Evolutionary conservation across 331 rosid species (phyloP).

Genomic region (Cydonia oblonga): DNA sequence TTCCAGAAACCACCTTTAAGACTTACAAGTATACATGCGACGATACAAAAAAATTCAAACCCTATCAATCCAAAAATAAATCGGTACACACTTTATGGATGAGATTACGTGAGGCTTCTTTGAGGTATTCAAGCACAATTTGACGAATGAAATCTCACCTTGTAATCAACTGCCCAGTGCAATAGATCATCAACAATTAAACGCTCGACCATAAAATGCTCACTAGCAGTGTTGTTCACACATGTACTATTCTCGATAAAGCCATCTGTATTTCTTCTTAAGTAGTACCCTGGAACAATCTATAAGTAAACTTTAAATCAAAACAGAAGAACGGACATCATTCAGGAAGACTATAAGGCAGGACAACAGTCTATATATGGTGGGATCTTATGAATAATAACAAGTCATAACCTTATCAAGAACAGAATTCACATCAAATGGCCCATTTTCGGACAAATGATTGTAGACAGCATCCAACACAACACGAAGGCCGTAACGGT

Average conservation of each 20-base stretch:
- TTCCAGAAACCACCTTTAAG: background rate
- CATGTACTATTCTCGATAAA: conserved; percentile 85
- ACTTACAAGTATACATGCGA: background rate
- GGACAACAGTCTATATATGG: conserved; percentile 5
- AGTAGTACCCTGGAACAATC: conserved; percentile 99
- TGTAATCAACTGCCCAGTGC: conserved; percentile 85
- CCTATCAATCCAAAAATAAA: background rate
- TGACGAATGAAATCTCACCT: conserved; percentile 38
- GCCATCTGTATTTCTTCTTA: conserved; percentile 81
- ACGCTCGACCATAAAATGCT: conserved; percentile 91
- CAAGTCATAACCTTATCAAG: conserved; percentile 63
- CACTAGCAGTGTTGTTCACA: conserved; percentile 88
- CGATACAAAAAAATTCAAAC: background rate
- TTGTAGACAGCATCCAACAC: conserved; percentile 91
- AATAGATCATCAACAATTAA: conserved; percentile 80
- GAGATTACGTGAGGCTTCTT: background rate
- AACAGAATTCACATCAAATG: conserved; percentile 64
- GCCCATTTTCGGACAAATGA: conserved; percentile 80
- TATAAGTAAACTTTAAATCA: conserved; percentile 29
- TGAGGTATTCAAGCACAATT: conserved; percentile 8
- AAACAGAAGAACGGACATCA: conserved; percentile 12
- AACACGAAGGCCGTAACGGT: conserved; percentile 59
- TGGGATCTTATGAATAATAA: conserved; percentile 8
- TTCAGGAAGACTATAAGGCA: conserved; percentile 13
- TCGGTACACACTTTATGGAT: background rate